Evolutionary conservation across 768 basidiomycete genomes (phyloP), one percentile per base, ranked within the genome.

Genomic region (Ramaria sp.): DNA sequence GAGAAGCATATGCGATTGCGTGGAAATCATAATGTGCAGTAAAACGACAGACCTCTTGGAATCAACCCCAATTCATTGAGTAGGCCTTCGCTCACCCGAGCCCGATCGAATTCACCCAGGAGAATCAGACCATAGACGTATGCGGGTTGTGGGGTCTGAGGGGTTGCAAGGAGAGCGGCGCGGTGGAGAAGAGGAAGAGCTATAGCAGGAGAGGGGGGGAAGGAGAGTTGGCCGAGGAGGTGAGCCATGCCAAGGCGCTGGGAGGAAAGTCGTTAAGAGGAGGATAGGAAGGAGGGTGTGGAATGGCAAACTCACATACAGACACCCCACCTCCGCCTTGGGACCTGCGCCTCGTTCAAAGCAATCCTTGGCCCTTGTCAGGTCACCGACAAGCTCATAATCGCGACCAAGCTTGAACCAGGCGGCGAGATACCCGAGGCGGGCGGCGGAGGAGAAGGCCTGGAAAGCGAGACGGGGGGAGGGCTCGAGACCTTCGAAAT

Each of bases 391-490:
- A 43, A 79, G 82, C 69, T 97, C 94, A 63, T 97, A 96, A 57
- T 95, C 94, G 16, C 91, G 71, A 0, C 90, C 95, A 0, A 97
- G 76, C 24, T 84, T 77, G 70, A 93, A 96, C 94, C 95, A 97
- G 0, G 89, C 89, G n/a, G 77, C 70, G 3, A 74, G 70, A 59
- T 81, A 85, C 0, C 94, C 93, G 0, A 75, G 79, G 24, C 87
- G 73, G 0, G 92, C 94, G 2, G 89, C 82, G 1, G 73, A 70
- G 64, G 97, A 94, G 62, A 88, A 96, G 63, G 93, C 91, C 22
- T 89, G 75, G 70, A 98, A 98, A n/a, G n/a, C n/a, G n/a, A n/a
- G n/a, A n/a, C n/a, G n/a, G n/a, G n/a, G n/a, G n/a, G n/a, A n/a
- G n/a, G n/a, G n/a, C n/a, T n/a, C n/a, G n/a, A n/a, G n/a, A n/a